Conservation (phyloP, 257 asterid genomes). For the Primulina eburnea region DNA sequence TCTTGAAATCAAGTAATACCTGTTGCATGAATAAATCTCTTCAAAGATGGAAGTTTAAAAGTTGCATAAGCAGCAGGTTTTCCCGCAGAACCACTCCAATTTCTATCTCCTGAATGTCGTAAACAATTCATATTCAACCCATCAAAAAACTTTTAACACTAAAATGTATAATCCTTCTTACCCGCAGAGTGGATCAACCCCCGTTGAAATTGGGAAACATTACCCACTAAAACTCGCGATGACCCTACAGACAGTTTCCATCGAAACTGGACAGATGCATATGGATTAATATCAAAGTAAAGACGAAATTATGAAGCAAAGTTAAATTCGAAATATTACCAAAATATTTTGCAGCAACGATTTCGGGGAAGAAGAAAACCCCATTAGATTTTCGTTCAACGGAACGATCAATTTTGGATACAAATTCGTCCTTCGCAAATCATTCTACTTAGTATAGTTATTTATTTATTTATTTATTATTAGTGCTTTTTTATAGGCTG, state of each 20-base stretch:
- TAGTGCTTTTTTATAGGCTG: no score
- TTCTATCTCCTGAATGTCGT: slow-evolving; percentile 32
- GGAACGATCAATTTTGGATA: no score
- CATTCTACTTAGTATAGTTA: no score
- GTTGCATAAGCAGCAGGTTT: slow-evolving; percentile 34
- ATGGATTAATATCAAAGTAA: slow-evolving; percentile 1
- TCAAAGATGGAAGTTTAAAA: slow-evolving; percentile 31
- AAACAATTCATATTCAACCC: slow-evolving; percentile 13
- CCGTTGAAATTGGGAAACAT: slow-evolving; percentile 32
- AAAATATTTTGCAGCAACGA: slow-evolving; percentile 32
- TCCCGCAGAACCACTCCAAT: slow-evolving; percentile 30
- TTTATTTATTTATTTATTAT: no score
- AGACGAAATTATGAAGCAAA: background rate
- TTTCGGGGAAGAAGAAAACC: slow-evolving; percentile 37
- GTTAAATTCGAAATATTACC: slow-evolving; percentile 35
- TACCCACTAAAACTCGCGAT: slow-evolving; percentile 30
- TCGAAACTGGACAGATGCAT: slow-evolving; percentile 31
- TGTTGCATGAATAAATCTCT: slow-evolving; percentile 72
- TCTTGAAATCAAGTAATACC: slow-evolving; percentile 41
- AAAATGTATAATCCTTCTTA: slow-evolving; percentile 30
- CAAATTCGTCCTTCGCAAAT: no score
- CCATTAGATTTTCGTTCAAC: background rate
- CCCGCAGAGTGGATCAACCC: slow-evolving; percentile 42
- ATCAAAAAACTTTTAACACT: background rate
- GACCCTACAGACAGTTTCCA: slow-evolving; percentile 32